Evolutionary conservation across 2,329 filamentous ascomycete genomes (phyloP).

Genomic region (Pestalotiopsis fici): DNA sequence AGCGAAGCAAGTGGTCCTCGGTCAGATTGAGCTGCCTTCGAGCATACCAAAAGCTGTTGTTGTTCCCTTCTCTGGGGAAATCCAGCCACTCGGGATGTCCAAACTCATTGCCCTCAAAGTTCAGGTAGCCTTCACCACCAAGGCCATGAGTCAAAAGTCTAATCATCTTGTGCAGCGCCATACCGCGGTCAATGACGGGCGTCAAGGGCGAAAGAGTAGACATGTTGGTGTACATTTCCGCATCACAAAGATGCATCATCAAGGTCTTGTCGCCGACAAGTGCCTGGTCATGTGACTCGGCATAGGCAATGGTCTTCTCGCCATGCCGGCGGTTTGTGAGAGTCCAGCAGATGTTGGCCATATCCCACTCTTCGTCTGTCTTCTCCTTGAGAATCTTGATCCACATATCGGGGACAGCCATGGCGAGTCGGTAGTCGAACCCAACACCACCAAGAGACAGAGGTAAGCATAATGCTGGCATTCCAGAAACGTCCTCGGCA

Average conservation of each 20-base stretch:
- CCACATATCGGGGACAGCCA: conserved; percentile 98
- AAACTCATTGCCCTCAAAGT: conserved; percentile 99
- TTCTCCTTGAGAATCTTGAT: conserved; percentile 98
- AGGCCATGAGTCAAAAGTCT: conserved; percentile 87
- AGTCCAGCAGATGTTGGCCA: conserved; percentile 81
- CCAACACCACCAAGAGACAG: conserved; percentile 87
- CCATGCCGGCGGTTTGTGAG: conserved; percentile 91
- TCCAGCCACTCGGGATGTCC: conserved; percentile 99
- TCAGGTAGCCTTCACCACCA: conserved; percentile 95
- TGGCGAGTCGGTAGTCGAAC: conserved; percentile 95
- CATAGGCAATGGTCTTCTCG: conserved; percentile 98
- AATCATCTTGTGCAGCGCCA: conserved; percentile 97
- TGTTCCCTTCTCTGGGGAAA: conserved; percentile 90
- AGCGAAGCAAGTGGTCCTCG: conserved; percentile 82
- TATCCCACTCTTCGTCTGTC: conserved; percentile 88
- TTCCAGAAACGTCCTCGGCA: conserved; percentile 96
- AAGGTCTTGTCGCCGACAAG: conserved; percentile 95
- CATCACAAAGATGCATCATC: conserved; percentile 98
- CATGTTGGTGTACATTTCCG: conserved; percentile 98
- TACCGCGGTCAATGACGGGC: conserved; percentile 83
- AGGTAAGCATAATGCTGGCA: conserved; percentile 92
- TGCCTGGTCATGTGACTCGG: conserved; percentile 95
- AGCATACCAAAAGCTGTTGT: conserved; percentile 93
- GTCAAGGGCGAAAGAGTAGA: conserved; percentile 83
- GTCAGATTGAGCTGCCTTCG: conserved; percentile 91